Base-by-base conservation (phyloP, 2,329 filamentous ascomycete species). In the Xylariaceae sp. region DNA sequence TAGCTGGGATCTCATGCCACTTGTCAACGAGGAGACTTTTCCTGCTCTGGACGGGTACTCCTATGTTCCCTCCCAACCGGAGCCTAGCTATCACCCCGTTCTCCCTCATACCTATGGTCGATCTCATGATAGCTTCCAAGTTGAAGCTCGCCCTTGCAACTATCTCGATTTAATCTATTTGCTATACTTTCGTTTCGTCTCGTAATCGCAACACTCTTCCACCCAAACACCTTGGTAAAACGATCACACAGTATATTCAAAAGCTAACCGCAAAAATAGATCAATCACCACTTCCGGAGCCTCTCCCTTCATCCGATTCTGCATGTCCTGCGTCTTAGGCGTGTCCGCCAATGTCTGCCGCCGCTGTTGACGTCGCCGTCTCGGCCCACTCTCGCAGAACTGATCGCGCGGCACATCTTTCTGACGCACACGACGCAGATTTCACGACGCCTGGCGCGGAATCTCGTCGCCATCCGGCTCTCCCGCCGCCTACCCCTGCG, bases 281-380 rank as follows among this genome's bases (percentile, higher is more conserved):
- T 81, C 40, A 87, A 79, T 57, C 87, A 82, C 67, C 81, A 80
- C 57, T 78, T 91, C 49, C 85, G 87, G 61, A 70, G 73, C 43
- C 79, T 90, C 47, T 85, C 84, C 20, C 77, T 85, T 43, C 79
- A 86, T 42, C 88, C 87, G n/a, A 77, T 89, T 52, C 75, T 90
- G 16, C 88, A 89, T 68, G 75, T 75, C 50, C 77, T 81, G 61
- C 86, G 88, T 45, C 81, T 89, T 19, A 84, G 81, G 48, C 79
- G 76, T 60, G 82, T 79, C 37, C 82, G 85, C 37, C 65, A 74
- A 32, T 71, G 77, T 3, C 80, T 91, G 2, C 77, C 80, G 3
- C 79, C 80, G 16, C 75, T 85, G 29, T 77, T 90, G 10, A 75
- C 76, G 7, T 81, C 81, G 5, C 80, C 85, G 3, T 79, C 77